A percentile compares a stretch with the other conserved stretches of the same genome.
Conservation (phyloP, 208 protist genomes). For the Leptomonas seymouri region DNA sequence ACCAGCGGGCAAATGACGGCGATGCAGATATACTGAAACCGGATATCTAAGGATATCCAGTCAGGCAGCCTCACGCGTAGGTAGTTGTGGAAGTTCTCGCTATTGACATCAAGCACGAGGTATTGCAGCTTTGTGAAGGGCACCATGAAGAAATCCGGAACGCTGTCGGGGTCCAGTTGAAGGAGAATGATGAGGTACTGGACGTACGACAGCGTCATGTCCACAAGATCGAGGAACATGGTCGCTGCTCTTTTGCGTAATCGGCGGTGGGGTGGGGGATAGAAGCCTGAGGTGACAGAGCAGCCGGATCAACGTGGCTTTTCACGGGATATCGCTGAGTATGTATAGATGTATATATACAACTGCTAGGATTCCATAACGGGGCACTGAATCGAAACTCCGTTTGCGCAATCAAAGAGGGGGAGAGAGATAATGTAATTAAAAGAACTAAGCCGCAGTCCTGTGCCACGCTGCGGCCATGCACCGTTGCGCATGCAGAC, state of each 20-base stretch:
- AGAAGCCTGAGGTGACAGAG: too few species aligned
- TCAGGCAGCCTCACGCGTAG: constrained; percentile 41
- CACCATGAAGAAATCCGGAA: constrained; percentile 50
- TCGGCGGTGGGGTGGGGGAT: too few species aligned
- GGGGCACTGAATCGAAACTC: background rate
- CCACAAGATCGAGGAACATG: constrained; percentile 74
- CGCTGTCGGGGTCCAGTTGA: constrained; percentile 39
- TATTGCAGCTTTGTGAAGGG: constrained; percentile 39
- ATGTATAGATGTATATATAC: too few species aligned
- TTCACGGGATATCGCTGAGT: too few species aligned
- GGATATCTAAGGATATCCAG: constrained; percentile 70
- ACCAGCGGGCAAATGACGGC: constrained; percentile 47
- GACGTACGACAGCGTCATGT: constrained; percentile 72
- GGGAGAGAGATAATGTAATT: too few species aligned
- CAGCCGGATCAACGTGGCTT: too few species aligned
- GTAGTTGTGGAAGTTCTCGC: constrained; percentile 44
- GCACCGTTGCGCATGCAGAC: too few species aligned
- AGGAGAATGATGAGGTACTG: constrained; percentile 76
- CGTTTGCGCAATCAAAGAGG: too few species aligned
- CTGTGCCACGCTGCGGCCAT: too few species aligned
- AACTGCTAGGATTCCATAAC: background rate
- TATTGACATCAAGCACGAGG: constrained; percentile 39
- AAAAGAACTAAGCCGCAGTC: too few species aligned
- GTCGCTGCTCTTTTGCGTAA: background rate
- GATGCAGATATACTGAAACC: constrained; percentile 58